Evolutionary conservation across 2,329 filamentous ascomycete genomes (phyloP).

Genomic region (Apiospora koreana): DNA sequence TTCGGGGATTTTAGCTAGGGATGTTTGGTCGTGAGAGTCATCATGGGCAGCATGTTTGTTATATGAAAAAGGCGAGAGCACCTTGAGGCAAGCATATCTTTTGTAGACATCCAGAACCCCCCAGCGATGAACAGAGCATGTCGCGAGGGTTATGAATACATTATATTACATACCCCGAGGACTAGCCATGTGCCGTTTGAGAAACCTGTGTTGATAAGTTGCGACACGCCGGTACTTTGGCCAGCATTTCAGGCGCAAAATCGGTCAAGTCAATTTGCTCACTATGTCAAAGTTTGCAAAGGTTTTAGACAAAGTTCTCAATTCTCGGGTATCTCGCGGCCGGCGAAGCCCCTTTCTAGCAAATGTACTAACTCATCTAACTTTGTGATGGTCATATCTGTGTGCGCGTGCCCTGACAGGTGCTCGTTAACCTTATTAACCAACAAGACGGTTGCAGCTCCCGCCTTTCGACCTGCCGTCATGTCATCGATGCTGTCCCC

Average conservation of each 20-base stretch:
- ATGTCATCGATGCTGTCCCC: constrained; percentile 92
- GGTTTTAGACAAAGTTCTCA: neutral
- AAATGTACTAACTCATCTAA: constrained; percentile 77
- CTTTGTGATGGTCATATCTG: constrained; percentile 70
- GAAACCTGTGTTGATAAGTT: neutral
- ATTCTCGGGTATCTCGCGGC: constrained; percentile 32
- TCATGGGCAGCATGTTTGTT: constrained; percentile 1
- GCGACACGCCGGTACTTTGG: neutral
- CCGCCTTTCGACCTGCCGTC: constrained; percentile 79
- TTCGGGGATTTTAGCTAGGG: neutral
- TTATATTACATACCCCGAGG: neutral
- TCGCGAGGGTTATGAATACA: neutral
- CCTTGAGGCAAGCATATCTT: neutral
- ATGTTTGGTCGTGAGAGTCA: neutral
- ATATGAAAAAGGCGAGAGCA: neutral
- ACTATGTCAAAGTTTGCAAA: neutral
- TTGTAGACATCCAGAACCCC: neutral
- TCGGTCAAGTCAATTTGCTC: neutral
- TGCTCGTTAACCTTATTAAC: constrained; percentile 78
- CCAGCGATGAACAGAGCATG: neutral
- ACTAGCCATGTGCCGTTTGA: neutral
- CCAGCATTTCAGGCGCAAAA: neutral
- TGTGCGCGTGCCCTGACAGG: constrained; percentile 71
- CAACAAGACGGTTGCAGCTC: constrained; percentile 87
- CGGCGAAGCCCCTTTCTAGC: constrained; percentile 74